phyloP scores from a whole-genome alignment of 306 rosid genomes.

The Rosa chinensis region DNA sequence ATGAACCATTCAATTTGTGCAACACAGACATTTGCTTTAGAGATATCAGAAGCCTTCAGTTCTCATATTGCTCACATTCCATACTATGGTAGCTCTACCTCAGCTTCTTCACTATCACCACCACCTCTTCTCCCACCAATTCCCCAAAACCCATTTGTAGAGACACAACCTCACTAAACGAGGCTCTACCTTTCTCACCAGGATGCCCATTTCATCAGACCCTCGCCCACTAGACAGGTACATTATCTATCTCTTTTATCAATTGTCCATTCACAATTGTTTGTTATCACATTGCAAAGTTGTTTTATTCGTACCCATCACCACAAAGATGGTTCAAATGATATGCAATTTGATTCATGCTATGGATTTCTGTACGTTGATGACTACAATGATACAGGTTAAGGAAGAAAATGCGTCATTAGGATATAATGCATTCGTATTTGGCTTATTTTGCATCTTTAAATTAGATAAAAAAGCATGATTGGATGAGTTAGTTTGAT shows the following conservation, averaged over 20 bases:
- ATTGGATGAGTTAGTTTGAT: neutral
- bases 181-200: no score
- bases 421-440: neutral
- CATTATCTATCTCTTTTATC: neutral
- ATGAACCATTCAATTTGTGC: no score
- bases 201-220: slow-evolving; percentile 24
- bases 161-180: no score
- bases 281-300: neutral
- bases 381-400: neutral
- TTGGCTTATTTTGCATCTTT: neutral
- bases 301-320: neutral
- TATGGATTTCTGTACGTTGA: neutral
- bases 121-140: no score
- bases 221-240: slow-evolving; percentile 13
- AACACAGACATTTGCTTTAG: no score
- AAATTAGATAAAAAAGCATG: neutral
- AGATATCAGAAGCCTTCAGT: no score
- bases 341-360: neutral
- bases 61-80: no score
- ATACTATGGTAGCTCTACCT: no score
- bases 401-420: neutral
- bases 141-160: no score
- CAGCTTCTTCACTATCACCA: no score
- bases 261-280: neutral
- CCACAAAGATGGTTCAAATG: neutral